Evolutionary conservation across 2,329 filamentous ascomycete species (phyloP), one percentile per base, ranked within the genome.

Genomic region (Cyphellophora europaea): DNA sequence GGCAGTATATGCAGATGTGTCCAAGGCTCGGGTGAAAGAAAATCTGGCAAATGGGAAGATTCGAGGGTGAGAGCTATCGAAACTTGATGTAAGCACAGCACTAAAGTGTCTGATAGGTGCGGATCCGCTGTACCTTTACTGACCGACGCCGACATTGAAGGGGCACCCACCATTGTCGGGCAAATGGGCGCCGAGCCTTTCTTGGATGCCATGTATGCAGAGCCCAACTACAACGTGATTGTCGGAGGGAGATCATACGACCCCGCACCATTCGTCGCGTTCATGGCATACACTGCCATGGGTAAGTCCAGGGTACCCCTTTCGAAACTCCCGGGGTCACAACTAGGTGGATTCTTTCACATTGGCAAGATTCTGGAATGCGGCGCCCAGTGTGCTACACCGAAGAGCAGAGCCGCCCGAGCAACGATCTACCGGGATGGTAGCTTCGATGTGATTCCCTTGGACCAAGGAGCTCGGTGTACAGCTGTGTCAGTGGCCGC

Each of bases 361-460:
- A 70, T 74, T 66, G 71, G 70, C 6, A 72, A 75, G 53, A 66
- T 73, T 6, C 57, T 73, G 51, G 70, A 73, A 41, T 74, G 69
- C 13, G 69, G 68, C 6, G 61, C 44, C 1, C 41, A 54, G 2
- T 71, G 66, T 42, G 59, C 65, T 0, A 50, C 52, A 0, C 68
- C 67, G 0, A 71, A 71, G 36, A 58, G 58, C 0, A 49, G 50
- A 3, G 60, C 58, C 3, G 62, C 58, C 3, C 43, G 61, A 0
- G 59, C 63, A 0, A 25, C 21, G n/a, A 66, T 58, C 0, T 42
- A 68, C 0, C 63, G 61, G 3, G 59, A 60, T 10, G 63, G 65
- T 0, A 52, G 46, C 4, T 74, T 74, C 33, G 66, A 72, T 21
- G 55, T 72, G 3, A 46, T 49, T 3, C 66, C 69, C 0, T 48